Conservation (phyloP, 768 basidiomycete genomes). For the Naganishia vishniacii region DNA sequence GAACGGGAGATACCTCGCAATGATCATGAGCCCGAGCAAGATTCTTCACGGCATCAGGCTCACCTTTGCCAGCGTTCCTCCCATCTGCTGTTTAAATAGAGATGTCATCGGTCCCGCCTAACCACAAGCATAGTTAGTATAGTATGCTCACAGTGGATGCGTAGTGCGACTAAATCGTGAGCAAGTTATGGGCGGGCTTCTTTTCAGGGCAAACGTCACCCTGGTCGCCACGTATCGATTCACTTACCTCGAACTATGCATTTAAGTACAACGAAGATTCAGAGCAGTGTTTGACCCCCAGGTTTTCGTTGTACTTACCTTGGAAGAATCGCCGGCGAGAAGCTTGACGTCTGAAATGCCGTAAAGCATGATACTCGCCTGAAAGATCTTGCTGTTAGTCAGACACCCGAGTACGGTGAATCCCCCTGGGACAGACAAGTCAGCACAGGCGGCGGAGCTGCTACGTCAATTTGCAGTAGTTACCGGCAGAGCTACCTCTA, state of each 20-base stretch:
- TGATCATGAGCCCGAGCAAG: slow-evolving; percentile 55
- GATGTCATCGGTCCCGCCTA: not conserved
- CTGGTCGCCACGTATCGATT: not conserved
- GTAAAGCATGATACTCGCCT: slow-evolving; percentile 62
- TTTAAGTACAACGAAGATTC: too few relatives aligned
- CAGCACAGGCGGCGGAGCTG: not conserved
- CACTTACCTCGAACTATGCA: slow-evolving; percentile 8
- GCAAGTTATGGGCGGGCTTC: too few relatives aligned
- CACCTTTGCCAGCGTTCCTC: slow-evolving; percentile 50
- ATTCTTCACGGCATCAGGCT: slow-evolving; percentile 50
- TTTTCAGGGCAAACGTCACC: too few relatives aligned
- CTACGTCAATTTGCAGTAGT: too few relatives aligned
- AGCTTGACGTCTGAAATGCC: slow-evolving; percentile 63
- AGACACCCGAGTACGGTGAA: slow-evolving; percentile 60
- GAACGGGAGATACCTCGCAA: slow-evolving; percentile 41
- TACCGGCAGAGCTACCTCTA: slow-evolving; percentile 61
- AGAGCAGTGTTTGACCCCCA: too few relatives aligned
- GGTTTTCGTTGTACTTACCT: slow-evolving; percentile 27
- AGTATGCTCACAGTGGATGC: slow-evolving; percentile 24
- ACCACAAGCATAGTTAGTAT: not conserved
- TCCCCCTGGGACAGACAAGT: slow-evolving; percentile 48
- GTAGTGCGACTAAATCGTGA: slow-evolving; percentile 29
- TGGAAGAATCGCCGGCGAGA: slow-evolving; percentile 64
- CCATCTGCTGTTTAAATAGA: slow-evolving; percentile 50
- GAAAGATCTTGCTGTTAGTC: slow-evolving; percentile 54